Percentiles rank a stretch among this genome's conserved stretches.
phyloP scores from a whole-genome alignment of 1,284 basidiomycete species.

The Malassezia arunalokei region DNA sequence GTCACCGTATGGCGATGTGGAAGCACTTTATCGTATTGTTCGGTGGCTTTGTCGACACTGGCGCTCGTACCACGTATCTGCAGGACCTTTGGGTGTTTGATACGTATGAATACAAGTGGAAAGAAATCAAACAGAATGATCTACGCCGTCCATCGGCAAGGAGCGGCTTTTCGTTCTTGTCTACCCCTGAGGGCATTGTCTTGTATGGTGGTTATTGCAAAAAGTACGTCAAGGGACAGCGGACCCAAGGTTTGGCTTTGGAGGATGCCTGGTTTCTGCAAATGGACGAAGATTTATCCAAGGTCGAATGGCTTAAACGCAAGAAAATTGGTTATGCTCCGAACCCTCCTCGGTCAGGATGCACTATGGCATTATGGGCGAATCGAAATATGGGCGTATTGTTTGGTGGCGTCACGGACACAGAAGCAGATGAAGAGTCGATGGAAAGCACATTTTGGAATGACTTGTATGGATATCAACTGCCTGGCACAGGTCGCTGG shows the following conservation, averaged over 20 bases:
- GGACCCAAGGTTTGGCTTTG: constrained; percentile 70
- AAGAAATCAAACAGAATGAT: constrained; percentile 55
- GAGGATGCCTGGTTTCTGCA: constrained; percentile 86
- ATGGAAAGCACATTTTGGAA: constrained; percentile 52
- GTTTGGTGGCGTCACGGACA: constrained; percentile 84
- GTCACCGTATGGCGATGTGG: constrained; percentile 75
- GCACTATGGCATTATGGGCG: constrained; percentile 73
- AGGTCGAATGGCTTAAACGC: constrained; percentile 67
- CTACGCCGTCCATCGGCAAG: constrained; percentile 28
- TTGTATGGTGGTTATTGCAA: constrained; percentile 86
- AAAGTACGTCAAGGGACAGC: constrained; percentile 73
- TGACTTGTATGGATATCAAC: constrained; percentile 57
- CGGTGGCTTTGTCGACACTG: constrained; percentile 75
- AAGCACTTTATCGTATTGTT: constrained; percentile 72
- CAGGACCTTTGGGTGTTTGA: constrained; percentile 81
- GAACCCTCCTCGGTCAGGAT: constrained; percentile 53
- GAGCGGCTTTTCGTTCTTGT: constrained; percentile 69
- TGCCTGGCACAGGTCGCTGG: constrained; percentile 68
- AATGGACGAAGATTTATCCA: constrained; percentile 46
- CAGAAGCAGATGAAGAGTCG: constrained; percentile 73
- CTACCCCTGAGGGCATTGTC: constrained; percentile 66
- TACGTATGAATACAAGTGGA: constrained; percentile 76
- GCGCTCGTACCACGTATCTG: constrained; percentile 60
- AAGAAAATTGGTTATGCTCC: constrained; percentile 61
- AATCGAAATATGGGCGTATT: constrained; percentile 58